Conservation (phyloP, 306 rosid species). For the Cicer arietinum region DNA sequence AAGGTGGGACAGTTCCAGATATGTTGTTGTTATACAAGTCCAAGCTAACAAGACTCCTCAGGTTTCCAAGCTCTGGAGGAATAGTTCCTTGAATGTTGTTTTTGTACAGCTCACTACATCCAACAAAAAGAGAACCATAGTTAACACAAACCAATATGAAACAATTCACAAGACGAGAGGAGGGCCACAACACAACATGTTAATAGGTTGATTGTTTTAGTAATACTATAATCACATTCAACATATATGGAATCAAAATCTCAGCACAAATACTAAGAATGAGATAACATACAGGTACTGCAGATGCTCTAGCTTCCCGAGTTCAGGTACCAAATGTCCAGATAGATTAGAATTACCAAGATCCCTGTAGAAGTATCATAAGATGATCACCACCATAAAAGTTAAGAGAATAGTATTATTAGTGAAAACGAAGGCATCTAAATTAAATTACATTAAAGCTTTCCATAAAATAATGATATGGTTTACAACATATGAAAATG, state of each 20-base stretch:
- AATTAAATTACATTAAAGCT: background rate
- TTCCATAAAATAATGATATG: background rate
- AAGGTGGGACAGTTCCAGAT: slow-evolving; percentile 76
- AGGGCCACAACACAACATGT: background rate
- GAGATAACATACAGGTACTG: slow-evolving; percentile 77
- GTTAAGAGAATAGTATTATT: background rate
- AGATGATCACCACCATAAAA: slow-evolving; percentile 16
- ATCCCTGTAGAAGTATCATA: slow-evolving; percentile 64
- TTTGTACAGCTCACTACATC: slow-evolving; percentile 85
- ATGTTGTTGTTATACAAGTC: slow-evolving; percentile 91
- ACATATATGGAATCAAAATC: background rate
- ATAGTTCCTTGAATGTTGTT: slow-evolving; percentile 90
- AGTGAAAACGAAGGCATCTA: background rate
- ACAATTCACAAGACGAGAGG: slow-evolving; percentile 6
- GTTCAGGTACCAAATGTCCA: slow-evolving; percentile 91
- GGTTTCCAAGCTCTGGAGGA: slow-evolving; percentile 84
- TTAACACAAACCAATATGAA: slow-evolving; percentile 22
- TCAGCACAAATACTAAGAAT: background rate
- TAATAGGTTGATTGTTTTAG: background rate
- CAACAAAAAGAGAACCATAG: slow-evolving; percentile 24
- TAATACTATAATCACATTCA: background rate
- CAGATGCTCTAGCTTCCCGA: slow-evolving; percentile 83
- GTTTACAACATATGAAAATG: background rate
- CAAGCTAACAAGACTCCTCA: slow-evolving; percentile 90
- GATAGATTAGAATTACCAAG: slow-evolving; percentile 92